phyloP scores from a whole-genome alignment of 2,329 filamentous ascomycete species.

The Myriosclerotinia duriaeana region DNA sequence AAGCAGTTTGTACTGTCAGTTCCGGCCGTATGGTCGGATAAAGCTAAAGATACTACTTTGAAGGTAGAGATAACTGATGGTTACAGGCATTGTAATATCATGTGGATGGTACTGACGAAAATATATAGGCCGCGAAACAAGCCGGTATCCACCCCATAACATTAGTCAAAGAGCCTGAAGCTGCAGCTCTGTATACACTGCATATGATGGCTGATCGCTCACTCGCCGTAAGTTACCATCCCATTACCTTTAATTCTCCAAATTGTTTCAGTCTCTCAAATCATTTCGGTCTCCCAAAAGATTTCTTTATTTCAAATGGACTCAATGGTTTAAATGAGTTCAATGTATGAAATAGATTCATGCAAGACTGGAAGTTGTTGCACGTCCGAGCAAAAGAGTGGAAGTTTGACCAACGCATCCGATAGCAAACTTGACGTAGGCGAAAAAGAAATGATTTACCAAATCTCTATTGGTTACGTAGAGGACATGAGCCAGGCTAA shows the following conservation, averaged over 20 bases:
- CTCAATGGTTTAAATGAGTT: no score
- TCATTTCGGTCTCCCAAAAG: no score
- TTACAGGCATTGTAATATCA: background rate
- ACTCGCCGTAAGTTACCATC: constrained; percentile 27
- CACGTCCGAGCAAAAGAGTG: no score
- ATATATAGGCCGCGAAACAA: constrained; percentile 23
- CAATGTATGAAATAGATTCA: no score
- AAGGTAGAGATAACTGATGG: constrained; percentile 42
- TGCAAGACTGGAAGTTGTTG: no score
- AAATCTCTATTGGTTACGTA: background rate
- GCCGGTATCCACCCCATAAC: constrained; percentile 23
- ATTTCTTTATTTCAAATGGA: no score
- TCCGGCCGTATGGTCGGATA: constrained; percentile 58
- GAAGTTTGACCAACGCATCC: background rate
- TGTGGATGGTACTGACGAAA: background rate
- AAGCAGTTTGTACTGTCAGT: constrained; percentile 58
- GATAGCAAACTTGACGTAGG: background rate
- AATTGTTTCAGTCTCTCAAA: no score
- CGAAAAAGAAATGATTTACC: background rate
- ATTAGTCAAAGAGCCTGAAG: constrained; percentile 30
- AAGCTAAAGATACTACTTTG: constrained; percentile 52
- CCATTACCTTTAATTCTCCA: constrained; percentile 23
- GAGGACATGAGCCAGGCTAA: constrained; percentile 19
- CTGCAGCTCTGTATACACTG: constrained; percentile 28
- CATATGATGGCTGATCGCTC: constrained; percentile 24